A percentile compares a stretch with the other conserved stretches of the same genome.
phyloP scores from a whole-genome alignment of 2,329 filamentous ascomycete genomes.

The Paramyrothecium sp. region DNA sequence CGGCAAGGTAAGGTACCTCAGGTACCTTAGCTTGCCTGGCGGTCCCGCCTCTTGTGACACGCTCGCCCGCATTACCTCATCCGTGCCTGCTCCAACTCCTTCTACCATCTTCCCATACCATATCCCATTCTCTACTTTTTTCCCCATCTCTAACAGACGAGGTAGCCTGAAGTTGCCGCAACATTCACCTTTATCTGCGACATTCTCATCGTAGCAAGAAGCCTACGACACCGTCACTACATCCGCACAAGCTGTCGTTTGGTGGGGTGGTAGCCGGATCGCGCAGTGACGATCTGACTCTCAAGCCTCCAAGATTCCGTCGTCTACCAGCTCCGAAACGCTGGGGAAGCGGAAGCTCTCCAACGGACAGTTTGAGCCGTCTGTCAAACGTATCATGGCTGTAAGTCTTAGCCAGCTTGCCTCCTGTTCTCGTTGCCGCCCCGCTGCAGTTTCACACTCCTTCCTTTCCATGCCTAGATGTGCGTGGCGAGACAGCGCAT shows the following conservation, averaged over 20 bases:
- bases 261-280: slow-evolving; percentile 35
- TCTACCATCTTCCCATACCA: slow-evolving; percentile 11
- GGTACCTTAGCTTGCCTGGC: slow-evolving; percentile 8
- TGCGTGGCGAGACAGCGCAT: background rate
- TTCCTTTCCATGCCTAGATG: background rate
- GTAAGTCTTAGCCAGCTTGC: slow-evolving; percentile 40
- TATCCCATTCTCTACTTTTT: too few species aligned
- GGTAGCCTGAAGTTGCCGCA: too few species aligned
- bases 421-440: background rate
- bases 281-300: slow-evolving; percentile 17
- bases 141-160: too few species aligned
- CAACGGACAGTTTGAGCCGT: slow-evolving; percentile 55
- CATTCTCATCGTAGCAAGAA: background rate
- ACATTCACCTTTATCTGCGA: background rate
- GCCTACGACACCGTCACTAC: slow-evolving; percentile 7
- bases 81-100: slow-evolving; percentile 2
- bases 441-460: background rate
- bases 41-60: slow-evolving; percentile 14
- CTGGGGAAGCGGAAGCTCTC: slow-evolving; percentile 70
- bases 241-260: slow-evolving; percentile 9
- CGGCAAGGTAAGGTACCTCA: background rate
- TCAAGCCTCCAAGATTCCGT: slow-evolving; percentile 32
- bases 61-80: slow-evolving; percentile 21
- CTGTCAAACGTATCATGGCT: slow-evolving; percentile 60
- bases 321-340: slow-evolving; percentile 37